Conservation (phyloP, 2,329 filamentous ascomycete genomes). For the Fusarium sp. region DNA sequence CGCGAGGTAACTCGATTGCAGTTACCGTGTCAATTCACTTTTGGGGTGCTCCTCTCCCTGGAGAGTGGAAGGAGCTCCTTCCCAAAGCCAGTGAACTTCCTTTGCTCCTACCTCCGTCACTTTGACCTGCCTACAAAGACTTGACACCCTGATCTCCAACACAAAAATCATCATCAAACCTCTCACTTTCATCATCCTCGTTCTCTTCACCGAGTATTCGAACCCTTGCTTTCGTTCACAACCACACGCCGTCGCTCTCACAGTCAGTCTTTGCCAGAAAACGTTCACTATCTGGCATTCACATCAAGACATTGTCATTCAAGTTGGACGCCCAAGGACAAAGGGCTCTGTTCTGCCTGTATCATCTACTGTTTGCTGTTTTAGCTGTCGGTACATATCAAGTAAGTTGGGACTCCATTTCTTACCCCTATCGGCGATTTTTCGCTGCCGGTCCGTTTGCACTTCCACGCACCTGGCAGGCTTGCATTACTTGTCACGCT, state of each 20-base stretch:
- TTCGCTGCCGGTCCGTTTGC: background rate
- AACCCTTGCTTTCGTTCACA: slow-evolving; percentile 13
- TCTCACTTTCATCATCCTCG: slow-evolving; percentile 18
- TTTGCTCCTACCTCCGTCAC: background rate
- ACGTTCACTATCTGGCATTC: slow-evolving; percentile 25
- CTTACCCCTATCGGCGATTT: background rate
- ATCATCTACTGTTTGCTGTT: slow-evolving; percentile 53
- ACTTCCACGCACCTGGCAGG: slow-evolving; percentile 8
- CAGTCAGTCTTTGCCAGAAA: slow-evolving; percentile 20
- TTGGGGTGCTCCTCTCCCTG: background rate
- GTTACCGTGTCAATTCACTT: background rate
- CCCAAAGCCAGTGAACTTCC: background rate
- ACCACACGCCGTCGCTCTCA: slow-evolving; percentile 8
- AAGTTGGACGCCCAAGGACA: slow-evolving; percentile 40
- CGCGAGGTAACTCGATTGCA: background rate
- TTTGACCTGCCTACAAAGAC: background rate
- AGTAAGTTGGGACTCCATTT: slow-evolving; percentile 46
- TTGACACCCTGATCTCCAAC: background rate
- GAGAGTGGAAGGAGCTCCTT: slow-evolving; percentile 25
- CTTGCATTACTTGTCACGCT: background rate
- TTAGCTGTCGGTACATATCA: slow-evolving; percentile 45
- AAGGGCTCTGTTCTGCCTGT: slow-evolving; percentile 52
- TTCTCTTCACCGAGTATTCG: slow-evolving; percentile 12
- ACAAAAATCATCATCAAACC: background rate
- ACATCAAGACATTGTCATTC: slow-evolving; percentile 12